Conservation (phyloP, 257 asterid species). For the Ilex asprella region DNA sequence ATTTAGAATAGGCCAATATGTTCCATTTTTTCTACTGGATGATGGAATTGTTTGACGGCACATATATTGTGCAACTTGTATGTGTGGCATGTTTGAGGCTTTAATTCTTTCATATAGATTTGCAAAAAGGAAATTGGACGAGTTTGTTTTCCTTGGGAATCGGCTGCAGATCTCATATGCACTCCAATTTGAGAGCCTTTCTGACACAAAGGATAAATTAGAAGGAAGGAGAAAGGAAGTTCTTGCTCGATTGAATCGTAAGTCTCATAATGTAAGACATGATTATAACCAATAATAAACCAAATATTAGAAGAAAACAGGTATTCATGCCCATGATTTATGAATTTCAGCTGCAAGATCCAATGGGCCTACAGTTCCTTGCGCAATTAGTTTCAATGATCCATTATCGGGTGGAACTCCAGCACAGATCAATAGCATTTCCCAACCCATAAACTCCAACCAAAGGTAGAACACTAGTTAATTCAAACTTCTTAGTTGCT, state of each 20-base stretch:
- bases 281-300: too few relatives aligned
- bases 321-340: too few relatives aligned
- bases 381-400: conserved; percentile 8
- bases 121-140: conserved; percentile 80
- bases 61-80: not conserved
- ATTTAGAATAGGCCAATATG: not conserved
- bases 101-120: conserved; percentile 38
- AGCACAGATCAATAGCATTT: conserved; percentile 12
- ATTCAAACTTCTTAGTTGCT: too few relatives aligned
- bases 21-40: not conserved
- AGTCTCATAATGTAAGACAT: conserved; percentile 12
- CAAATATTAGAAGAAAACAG: too few relatives aligned
- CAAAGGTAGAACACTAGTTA: conserved; percentile 24
- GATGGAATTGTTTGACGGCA: not conserved
- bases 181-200: conserved; percentile 57
- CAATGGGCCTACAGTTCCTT: conserved; percentile 31
- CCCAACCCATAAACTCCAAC: conserved; percentile 20
- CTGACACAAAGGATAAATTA: conserved; percentile 70
- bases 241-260: conserved; percentile 61
- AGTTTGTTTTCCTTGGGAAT: conserved; percentile 66
- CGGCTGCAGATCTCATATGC: conserved; percentile 66
- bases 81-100: conserved; percentile 1
- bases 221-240: conserved; percentile 81
- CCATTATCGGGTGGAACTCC: conserved; percentile 19
- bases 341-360: conserved; percentile 41